Evolutionary conservation across 2,329 filamentous ascomycete genomes (phyloP).

Genomic region (Rhynchosporium agropyri): DNA sequence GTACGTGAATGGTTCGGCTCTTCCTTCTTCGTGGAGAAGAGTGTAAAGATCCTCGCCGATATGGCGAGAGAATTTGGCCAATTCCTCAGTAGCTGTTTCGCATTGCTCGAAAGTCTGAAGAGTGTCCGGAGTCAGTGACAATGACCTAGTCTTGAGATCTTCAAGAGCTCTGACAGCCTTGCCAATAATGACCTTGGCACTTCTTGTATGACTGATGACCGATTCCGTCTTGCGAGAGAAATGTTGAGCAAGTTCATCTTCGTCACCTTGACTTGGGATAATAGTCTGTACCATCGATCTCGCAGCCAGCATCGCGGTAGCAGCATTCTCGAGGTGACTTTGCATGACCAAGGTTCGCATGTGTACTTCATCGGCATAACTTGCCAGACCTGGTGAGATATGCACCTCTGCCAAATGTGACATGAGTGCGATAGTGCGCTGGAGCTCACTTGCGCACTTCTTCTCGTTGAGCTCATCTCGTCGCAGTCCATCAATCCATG

Average conservation of each 20-base stretch:
- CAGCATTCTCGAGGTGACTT: slow-evolving; percentile 78
- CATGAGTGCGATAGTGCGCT: slow-evolving; percentile 83
- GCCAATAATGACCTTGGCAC: slow-evolving; percentile 78
- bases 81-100: slow-evolving; percentile 63
- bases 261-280: slow-evolving; percentile 58
- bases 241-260: slow-evolving; percentile 67
- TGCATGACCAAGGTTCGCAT: slow-evolving; percentile 78
- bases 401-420: slow-evolving; percentile 84
- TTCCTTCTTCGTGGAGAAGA: slow-evolving; percentile 72
- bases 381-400: slow-evolving; percentile 68
- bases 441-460: slow-evolving; percentile 78
- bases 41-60: slow-evolving; percentile 66
- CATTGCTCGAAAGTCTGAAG: slow-evolving; percentile 70
- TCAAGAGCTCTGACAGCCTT: slow-evolving; percentile 78
- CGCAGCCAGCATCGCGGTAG: slow-evolving; percentile 64
- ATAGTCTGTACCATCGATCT: slow-evolving; percentile 69
- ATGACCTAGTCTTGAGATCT: slow-evolving; percentile 74
- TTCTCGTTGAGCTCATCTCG: slow-evolving; percentile 84
- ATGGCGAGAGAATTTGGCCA: slow-evolving; percentile 67
- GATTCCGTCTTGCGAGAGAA: slow-evolving; percentile 72
- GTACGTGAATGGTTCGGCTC: slow-evolving; percentile 67
- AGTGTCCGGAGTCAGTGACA: slow-evolving; percentile 72
- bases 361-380: slow-evolving; percentile 76
- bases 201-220: slow-evolving; percentile 75
- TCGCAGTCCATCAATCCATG: slow-evolving; percentile 82